phyloP scores from a whole-genome alignment of 495 filamentous ascomycete genomes.

The Astrothelium subdiscretum region DNA sequence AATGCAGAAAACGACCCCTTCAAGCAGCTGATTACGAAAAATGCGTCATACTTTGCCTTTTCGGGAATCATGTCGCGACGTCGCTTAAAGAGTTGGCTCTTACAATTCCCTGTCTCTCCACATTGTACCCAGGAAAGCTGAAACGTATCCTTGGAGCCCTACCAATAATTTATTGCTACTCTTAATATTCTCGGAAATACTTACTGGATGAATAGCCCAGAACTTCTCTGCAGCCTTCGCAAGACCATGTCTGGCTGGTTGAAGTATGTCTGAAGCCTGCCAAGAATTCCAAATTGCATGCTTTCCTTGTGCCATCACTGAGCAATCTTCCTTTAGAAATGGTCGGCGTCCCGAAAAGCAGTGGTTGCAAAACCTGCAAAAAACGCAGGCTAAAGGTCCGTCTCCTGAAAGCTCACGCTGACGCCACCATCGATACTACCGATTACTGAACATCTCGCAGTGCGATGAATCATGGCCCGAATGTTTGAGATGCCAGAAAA shows the following conservation, averaged over 20 bases:
- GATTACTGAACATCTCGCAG: not conserved
- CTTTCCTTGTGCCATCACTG: too few species aligned
- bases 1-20: not conserved
- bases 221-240: not conserved
- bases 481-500: not conserved
- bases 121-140: not conserved
- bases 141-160: not conserved
- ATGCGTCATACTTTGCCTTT: not conserved
- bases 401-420: not conserved
- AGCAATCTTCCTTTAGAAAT: not conserved
- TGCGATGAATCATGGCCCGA: constrained; percentile 1
- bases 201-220: too few species aligned
- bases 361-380: not conserved
- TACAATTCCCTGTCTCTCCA: not conserved
- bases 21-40: not conserved
- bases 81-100: not conserved
- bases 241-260: not conserved
- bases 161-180: not conserved
- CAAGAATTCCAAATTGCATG: not conserved
- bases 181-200: not conserved
- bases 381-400: not conserved
- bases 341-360: not conserved
- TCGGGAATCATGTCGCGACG: not conserved
- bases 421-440: not conserved
- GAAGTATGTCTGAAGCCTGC: not conserved